Conservation (phyloP, 129 eudicot genomes). For the Artemisia annua region DNA sequence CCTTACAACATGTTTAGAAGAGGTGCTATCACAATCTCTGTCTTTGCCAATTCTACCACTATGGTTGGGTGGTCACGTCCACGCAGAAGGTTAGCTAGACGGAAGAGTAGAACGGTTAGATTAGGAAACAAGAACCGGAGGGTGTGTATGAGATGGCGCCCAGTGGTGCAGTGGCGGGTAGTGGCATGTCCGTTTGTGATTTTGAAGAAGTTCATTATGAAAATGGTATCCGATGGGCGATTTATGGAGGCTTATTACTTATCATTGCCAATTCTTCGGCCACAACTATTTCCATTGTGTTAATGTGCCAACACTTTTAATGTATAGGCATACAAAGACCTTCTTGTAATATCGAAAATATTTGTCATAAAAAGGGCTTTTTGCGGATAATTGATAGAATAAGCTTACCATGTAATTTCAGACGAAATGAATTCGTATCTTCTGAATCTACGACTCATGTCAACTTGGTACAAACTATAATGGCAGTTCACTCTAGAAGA, state of each 20-base stretch:
- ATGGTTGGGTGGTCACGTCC: constrained; percentile 64
- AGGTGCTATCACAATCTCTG: constrained; percentile 41
- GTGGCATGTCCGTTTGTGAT: constrained; percentile 43
- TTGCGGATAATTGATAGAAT: no score
- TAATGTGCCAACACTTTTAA: constrained; percentile 21
- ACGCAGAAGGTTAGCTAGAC: constrained; percentile 42
- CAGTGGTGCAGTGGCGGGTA: constrained; percentile 49
- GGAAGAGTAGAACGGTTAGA: constrained; percentile 36
- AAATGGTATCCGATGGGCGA: constrained; percentile 40
- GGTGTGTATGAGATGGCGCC: constrained; percentile 42
- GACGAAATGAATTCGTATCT: no score
- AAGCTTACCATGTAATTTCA: no score
- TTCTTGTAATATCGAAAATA: constrained; percentile 1
- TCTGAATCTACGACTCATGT: no score
- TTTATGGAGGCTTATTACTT: constrained; percentile 50
- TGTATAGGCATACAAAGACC: neutral
- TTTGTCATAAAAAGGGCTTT: neutral
- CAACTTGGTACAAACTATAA: no score
- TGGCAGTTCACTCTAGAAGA: no score
- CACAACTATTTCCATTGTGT: constrained; percentile 57
- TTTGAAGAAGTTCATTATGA: constrained; percentile 41
- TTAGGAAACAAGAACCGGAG: constrained; percentile 52
- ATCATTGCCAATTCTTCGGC: constrained; percentile 52
- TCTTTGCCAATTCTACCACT: constrained; percentile 51
- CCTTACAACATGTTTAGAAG: constrained; percentile 38